Evolutionary conservation across 2,329 filamentous ascomycete species (phyloP), one percentile per base, ranked within the genome.

Genomic region (Penicillium decumbens): DNA sequence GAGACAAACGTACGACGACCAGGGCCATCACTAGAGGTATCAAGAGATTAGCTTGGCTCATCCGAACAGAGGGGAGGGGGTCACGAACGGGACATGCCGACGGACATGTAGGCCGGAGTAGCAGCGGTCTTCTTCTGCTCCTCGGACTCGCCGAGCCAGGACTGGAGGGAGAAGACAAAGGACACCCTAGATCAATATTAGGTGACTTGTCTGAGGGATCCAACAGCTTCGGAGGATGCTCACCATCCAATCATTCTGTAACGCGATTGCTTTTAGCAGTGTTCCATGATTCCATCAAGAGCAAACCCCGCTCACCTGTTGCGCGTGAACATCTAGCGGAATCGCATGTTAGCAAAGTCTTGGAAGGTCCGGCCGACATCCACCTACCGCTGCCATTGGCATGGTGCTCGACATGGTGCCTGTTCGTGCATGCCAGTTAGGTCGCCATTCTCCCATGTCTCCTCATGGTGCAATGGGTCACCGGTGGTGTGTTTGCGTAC

Each of bases 321-420:
- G 60, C 90, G 81, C 62, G 87, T 93, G 69, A 95, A 93, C 80
- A 95, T 95, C 80, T 83, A 58, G 29, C 13, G 24, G 23, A 29
- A 46, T 27, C 28, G 35, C n/a, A 37, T 39, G 49, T 65, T 49
- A 64, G 58, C 50, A 51, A 54, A 41, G 40, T 18, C 25, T 10
- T 53, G 32, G 43, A 28, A 29, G 44, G 43, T 33, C 29, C 39
- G 53, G 27, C 45, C 43, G 30, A 27, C 33, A 53, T 76, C 77
- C 9, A 60, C 59, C 70, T 75, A 84, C 81, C 56, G 91, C 91
- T 50, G 89, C 90, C 92, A 96, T 96, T 51, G 92, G 92, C 66
- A 97, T 77, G 30, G 91, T 95, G 65, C 85, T 92, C 45, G 80
- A 77, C 74, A 85, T 78, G 42, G 81, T 82, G 62, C 78, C 80